Evolutionary conservation across 345 rosid species (phyloP).

Genomic region (Heritiera littoralis): DNA sequence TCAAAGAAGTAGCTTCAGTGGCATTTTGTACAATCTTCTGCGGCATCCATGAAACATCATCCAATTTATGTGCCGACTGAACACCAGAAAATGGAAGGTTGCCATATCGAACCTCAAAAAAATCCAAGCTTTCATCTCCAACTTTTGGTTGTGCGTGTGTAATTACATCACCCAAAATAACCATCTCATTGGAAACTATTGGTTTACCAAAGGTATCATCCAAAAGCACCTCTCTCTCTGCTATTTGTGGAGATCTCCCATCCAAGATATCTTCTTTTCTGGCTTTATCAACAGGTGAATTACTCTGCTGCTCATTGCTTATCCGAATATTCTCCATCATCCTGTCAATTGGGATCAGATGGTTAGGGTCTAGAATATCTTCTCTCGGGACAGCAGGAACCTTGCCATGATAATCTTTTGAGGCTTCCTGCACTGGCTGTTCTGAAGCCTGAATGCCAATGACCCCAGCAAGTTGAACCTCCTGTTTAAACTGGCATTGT

Average conservation of each 20-base stretch:
- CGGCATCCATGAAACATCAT: slow-evolving; percentile 34
- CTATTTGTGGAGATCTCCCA: slow-evolving; percentile 32
- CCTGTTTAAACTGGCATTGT: slow-evolving; percentile 38
- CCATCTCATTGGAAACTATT: slow-evolving; percentile 32
- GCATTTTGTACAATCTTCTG: slow-evolving; percentile 30
- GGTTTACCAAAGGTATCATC: slow-evolving; percentile 34
- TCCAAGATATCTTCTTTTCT: slow-evolving; percentile 41
- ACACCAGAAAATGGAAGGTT: slow-evolving; percentile 30
- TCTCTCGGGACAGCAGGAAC: slow-evolving; percentile 36
- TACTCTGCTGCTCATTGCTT: slow-evolving; percentile 40
- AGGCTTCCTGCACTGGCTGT: slow-evolving; percentile 33
- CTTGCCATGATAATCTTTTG: slow-evolving; percentile 33
- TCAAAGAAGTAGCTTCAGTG: slow-evolving; percentile 30
- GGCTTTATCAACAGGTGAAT: slow-evolving; percentile 31
- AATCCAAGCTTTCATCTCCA: slow-evolving; percentile 39
- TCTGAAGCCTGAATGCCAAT: slow-evolving; percentile 39
- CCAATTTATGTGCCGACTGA: slow-evolving; percentile 28
- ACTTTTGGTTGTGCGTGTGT: slow-evolving; percentile 39
- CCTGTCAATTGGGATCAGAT: slow-evolving; percentile 40
- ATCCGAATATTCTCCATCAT: slow-evolving; percentile 43
- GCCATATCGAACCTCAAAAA: slow-evolving; percentile 38
- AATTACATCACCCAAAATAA: slow-evolving; percentile 38
- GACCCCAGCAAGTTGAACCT: slow-evolving; percentile 31
- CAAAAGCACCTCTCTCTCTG: slow-evolving; percentile 36
- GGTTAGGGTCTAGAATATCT: slow-evolving; percentile 37